Conservation (phyloP, 129 eudicot species). For the Logfia minima region DNA sequence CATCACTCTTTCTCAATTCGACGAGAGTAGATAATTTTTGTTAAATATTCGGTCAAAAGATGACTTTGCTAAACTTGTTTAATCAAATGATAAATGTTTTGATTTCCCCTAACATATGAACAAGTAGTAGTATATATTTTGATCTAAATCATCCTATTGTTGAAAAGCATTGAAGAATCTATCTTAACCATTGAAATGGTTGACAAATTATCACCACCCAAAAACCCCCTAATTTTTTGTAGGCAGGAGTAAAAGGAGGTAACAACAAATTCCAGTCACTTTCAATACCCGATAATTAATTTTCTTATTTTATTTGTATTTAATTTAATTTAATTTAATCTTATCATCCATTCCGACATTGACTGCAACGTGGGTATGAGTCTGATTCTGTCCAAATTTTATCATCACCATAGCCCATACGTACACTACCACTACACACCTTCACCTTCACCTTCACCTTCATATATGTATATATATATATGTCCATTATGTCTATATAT, state of each 20-base stretch:
- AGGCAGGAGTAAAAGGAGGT: neutral
- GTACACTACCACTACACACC: neutral
- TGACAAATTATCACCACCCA: neutral
- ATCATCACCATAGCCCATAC: constrained; percentile 1
- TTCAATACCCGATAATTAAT: neutral
- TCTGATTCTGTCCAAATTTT: constrained; percentile 35
- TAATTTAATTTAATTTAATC: too few relatives aligned
- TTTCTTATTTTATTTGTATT: too few relatives aligned
- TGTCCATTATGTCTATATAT: too few relatives aligned
- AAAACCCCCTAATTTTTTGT: neutral
- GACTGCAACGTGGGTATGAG: constrained; percentile 38
- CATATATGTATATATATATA: too few relatives aligned
- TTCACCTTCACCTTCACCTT: neutral
- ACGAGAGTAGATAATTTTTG: too few relatives aligned
- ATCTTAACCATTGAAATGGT: neutral
- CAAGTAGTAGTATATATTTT: neutral
- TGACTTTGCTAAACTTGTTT: too few relatives aligned
- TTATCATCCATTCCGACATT: constrained; percentile 17
- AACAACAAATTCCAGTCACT: neutral
- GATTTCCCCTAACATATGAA: neutral
- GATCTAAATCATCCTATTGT: neutral
- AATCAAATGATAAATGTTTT: neutral
- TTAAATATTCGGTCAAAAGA: too few relatives aligned
- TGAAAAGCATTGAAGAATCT: neutral
- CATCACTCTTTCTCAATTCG: too few relatives aligned